Evolutionary conservation across 257 asterid species (phyloP), one percentile per base, ranked within the genome.

Genomic region (Penstemon davidsonii): DNA sequence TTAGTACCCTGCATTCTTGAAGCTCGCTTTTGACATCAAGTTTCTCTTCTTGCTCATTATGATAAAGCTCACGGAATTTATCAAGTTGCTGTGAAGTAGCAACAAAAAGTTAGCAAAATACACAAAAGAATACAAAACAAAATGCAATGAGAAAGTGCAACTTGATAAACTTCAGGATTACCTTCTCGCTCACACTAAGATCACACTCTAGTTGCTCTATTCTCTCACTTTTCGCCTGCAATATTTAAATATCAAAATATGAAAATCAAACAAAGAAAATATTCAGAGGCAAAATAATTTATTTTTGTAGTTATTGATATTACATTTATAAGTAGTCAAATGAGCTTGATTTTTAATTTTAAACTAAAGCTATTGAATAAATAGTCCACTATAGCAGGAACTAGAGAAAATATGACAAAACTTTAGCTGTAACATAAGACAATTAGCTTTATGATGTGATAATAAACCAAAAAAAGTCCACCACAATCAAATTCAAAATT

Each of bases 181-280:
- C 97, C 91, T 88, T 86, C 76, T 81, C 79, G 15, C 79, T 83
- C 70, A 47, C 59, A 60, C 43, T 76, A 45, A 90, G 83, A 77
- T 88, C 92, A 72, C 65, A 79, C 87, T 90, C 92, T 60, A 86
- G 70, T 67, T 86, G 90, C 60, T 88, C 97, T 41, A 88, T 84
- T 85, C 86, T 90, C 78, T 81, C 92, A 66, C 40, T 72, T 74
- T 82, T 86, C 15, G 86, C 97, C 97, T 90, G 89, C 81, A 80
- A 73, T 71, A 75, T 60, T 59, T 4, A 38, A 36, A 56, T 25
- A 62, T 74, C 65, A 40, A 11, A 13, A 12, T 50, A 15, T 8
- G 55, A 62, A 67, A 43, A 7, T 67, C 6, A 41, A 64, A 70
- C 59, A 60, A 49, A 60, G 19, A 39, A 65, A 4, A 71, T 11